These are phyloP conservation scores for Lactifluus pinguis DNA, from an alignment of 768 basidiomycete species.

Conservation along the genomic window DNA sequence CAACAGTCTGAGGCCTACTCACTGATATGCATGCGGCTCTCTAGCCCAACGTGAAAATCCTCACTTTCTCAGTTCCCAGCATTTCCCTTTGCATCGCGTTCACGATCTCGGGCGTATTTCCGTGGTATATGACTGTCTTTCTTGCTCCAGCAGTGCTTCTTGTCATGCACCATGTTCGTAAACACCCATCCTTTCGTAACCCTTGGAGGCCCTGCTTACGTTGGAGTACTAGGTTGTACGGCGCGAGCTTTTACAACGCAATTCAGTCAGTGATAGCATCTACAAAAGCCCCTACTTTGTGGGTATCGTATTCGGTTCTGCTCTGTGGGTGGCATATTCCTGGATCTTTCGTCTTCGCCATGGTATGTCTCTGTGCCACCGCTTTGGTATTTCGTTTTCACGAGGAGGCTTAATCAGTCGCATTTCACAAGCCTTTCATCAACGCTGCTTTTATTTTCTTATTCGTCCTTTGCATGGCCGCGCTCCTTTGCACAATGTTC, in stretches of 20 bases:
- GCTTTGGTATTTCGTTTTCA: neutral
- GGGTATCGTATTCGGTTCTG: neutral
- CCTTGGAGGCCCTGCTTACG: neutral
- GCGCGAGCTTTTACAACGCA: neutral
- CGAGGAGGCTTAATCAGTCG: neutral
- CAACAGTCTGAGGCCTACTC: neutral
- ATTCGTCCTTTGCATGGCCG: neutral
- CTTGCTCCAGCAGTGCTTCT: neutral
- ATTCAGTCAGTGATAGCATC: neutral
- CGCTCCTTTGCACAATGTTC: neutral
- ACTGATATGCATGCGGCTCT: neutral
- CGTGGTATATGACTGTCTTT: neutral
- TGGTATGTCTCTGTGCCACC: neutral
- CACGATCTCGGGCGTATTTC: neutral
- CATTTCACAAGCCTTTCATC: neutral
- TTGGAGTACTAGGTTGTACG: neutral
- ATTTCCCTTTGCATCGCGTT: neutral
- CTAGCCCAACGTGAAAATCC: conserved; percentile 2
- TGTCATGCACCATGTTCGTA: neutral
- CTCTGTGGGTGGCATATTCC: neutral
- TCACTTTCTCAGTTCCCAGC: neutral
- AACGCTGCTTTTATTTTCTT: neutral
- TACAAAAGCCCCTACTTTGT: neutral
- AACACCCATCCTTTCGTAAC: no score
- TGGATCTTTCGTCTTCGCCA: conserved; percentile 7